These are phyloP conservation scores for Vinca major DNA, from an alignment of 305 asterid genomes.

Conservation along the genomic window DNA sequence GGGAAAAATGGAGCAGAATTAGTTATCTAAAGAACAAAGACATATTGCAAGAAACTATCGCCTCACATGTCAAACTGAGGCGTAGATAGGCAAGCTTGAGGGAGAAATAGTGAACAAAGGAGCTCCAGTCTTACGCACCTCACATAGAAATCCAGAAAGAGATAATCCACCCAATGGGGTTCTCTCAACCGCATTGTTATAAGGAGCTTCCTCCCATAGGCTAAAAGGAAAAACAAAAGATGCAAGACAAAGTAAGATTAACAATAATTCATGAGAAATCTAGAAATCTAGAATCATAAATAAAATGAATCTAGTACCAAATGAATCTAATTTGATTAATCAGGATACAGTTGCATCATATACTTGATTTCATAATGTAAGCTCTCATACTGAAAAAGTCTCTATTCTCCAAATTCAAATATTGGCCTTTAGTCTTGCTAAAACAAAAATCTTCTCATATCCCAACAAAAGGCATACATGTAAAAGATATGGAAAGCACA, in stretches of 20 bases:
- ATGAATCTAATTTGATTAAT: not conserved
- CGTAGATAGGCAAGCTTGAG: conserved; percentile 1
- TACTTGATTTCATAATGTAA: not conserved
- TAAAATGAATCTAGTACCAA: not conserved
- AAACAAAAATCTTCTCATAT: not conserved
- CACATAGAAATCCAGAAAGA: conserved; percentile 79
- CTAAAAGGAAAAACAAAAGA: conserved; percentile 43
- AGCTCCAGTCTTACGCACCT: conserved; percentile 41
- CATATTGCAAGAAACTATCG: not conserved
- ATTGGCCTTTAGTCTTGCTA: not conserved
- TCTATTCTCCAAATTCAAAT: not conserved
- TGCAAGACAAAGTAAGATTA: conserved; percentile 9
- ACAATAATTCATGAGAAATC: not conserved
- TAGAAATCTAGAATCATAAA: not conserved
- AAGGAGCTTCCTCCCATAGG: conserved; percentile 90
- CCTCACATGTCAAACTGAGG: not conserved
- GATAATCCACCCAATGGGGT: conserved; percentile 66
- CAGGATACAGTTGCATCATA: not conserved
- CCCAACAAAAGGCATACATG: not conserved
- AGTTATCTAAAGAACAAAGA: not conserved
- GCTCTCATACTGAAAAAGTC: not conserved
- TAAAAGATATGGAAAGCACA: not conserved
- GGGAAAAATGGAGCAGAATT: not conserved
- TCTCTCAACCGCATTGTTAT: conserved; percentile 81
- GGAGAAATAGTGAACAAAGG: conserved; percentile 3